Conservation (phyloP, 495 filamentous ascomycete genomes). For the Penicillium waksmanii region DNA sequence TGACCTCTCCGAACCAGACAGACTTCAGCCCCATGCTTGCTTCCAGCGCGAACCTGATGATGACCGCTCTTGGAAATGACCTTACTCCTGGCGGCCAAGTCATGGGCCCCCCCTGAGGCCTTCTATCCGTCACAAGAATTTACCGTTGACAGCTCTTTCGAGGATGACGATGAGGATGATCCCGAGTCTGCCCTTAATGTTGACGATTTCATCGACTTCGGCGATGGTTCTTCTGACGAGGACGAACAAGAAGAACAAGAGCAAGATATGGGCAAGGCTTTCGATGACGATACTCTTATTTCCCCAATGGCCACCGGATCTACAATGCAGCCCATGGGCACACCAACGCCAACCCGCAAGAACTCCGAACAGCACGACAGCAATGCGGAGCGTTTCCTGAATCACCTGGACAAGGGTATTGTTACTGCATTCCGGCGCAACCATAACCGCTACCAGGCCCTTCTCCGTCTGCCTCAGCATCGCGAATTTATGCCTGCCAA, state of each 20-base stretch:
- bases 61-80: conserved; percentile 64
- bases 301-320: conserved; percentile 40
- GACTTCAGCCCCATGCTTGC: conserved; percentile 64
- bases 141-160: conserved; percentile 55
- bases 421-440: conserved; percentile 81
- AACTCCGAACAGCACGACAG: conserved; percentile 50
- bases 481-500: conserved; percentile 55
- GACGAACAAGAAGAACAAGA: conserved; percentile 10
- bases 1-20: conserved; percentile 48
- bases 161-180: conserved; percentile 64
- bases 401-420: conserved; percentile 69
- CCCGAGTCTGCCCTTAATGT: conserved; percentile 67
- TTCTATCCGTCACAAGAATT: conserved; percentile 73
- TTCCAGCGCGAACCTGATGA: conserved; percentile 75
- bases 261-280: conserved; percentile 39
- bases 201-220: conserved; percentile 74
- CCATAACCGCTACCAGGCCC: conserved; percentile 71
- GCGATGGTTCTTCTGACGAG: conserved; percentile 61
- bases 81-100: conserved; percentile 66
- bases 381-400: conserved; percentile 61
- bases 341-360: conserved; percentile 53
- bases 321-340: conserved; percentile 40
- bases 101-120: conserved; percentile 73
- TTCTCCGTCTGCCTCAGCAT: conserved; percentile 63
- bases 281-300: conserved; percentile 42